phyloP scores from a whole-genome alignment of 1,139 yeast species.

The Geotrichum macrosporum region DNA sequence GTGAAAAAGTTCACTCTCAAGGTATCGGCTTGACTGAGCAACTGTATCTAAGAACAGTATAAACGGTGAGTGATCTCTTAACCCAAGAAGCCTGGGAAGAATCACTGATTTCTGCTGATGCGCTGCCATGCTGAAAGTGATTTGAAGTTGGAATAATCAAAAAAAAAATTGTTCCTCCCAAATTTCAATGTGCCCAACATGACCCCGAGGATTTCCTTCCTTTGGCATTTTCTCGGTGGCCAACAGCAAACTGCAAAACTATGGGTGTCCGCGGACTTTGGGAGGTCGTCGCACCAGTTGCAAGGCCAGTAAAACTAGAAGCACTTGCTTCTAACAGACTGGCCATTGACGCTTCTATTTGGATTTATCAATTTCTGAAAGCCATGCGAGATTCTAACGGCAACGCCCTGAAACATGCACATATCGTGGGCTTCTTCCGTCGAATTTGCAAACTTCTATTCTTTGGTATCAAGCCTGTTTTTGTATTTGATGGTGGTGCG shows the following conservation, averaged over 20 bases:
- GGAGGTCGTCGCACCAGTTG: conserved; percentile 87
- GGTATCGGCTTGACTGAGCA: conserved; percentile 56
- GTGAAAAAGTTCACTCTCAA: conserved; percentile 55
- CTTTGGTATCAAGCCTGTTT: conserved; percentile 86
- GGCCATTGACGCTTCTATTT: conserved; percentile 97
- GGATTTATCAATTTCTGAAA: conserved; percentile 95
- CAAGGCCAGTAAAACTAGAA: conserved; percentile 85
- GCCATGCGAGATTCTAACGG: conserved; percentile 91
- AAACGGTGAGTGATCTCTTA: conserved; percentile 72
- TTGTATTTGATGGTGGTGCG: conserved; percentile 97
- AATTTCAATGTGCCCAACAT: too few species aligned
- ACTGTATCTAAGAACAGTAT: conserved; percentile 64
- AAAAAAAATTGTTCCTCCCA: too few species aligned
- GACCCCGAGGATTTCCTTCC: background rate
- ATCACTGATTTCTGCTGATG: conserved; percentile 36
- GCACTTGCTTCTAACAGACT: conserved; percentile 66
- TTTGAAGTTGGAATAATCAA: background rate
- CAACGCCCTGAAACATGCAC: conserved; percentile 70
- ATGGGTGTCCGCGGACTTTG: conserved; percentile 98
- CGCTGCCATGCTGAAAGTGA: conserved; percentile 14
- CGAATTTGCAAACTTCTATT: conserved; percentile 85
- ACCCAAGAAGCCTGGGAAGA: conserved; percentile 50
- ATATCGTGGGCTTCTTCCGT: conserved; percentile 88
- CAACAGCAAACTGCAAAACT: background rate
- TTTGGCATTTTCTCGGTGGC: background rate